Evolutionary conservation across 805 yeast genomes (phyloP).

Genomic region (Priceomyces carsonii): DNA sequence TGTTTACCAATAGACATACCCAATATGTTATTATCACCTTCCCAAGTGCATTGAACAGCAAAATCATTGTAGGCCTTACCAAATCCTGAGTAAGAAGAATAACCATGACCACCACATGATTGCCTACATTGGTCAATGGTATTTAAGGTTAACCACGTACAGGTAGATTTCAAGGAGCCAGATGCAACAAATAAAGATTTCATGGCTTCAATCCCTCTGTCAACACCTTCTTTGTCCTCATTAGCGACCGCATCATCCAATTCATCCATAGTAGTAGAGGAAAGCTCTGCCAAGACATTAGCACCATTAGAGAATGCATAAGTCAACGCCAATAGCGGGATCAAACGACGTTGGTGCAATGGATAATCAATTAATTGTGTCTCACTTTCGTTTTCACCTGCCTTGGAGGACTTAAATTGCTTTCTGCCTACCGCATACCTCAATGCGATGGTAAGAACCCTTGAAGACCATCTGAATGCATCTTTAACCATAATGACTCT

Average conservation of each 20-base stretch:
- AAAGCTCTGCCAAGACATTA: conserved; percentile 54
- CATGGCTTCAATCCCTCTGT: conserved; percentile 54
- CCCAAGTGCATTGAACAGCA: conserved; percentile 98
- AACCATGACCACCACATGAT: conserved; percentile 93
- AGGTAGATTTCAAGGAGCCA: conserved; percentile 82
- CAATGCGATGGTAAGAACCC: conserved; percentile 77
- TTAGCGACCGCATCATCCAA: conserved; percentile 55
- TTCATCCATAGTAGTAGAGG: conserved; percentile 48
- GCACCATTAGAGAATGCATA: conserved; percentile 75
- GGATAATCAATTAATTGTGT: conserved; percentile 80
- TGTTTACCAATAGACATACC: conserved; percentile 83
- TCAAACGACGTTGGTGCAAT: conserved; percentile 78
- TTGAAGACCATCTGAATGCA: conserved; percentile 73
- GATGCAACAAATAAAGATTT: conserved; percentile 78
- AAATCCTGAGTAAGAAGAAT: conserved; percentile 85
- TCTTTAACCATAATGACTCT: conserved; percentile 86
- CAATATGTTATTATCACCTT: conserved; percentile 87
- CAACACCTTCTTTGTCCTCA: conserved; percentile 46
- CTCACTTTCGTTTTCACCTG: conserved; percentile 42
- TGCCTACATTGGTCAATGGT: conserved; percentile 87
- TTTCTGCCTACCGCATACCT: conserved; percentile 86
- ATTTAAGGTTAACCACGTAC: conserved; percentile 78
- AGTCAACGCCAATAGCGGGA: conserved; percentile 75
- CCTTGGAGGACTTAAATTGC: conserved; percentile 59
- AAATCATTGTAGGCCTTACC: conserved; percentile 86